Evolutionary conservation across 495 filamentous ascomycete genomes (phyloP).

Genomic region (Aspergillus incahuasiensis): DNA sequence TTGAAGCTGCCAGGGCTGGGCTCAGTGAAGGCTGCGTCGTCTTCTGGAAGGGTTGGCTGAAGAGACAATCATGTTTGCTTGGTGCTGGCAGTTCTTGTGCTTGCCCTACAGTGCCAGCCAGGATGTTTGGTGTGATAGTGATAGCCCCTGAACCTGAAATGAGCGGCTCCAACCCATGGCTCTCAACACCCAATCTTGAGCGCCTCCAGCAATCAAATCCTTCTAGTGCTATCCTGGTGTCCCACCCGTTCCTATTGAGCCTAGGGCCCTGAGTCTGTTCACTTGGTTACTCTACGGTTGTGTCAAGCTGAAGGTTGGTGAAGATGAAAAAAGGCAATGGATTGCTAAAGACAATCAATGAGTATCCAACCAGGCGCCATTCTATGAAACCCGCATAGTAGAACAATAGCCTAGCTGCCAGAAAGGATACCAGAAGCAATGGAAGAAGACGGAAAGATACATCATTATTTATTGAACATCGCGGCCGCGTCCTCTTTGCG

Average conservation of each 20-base stretch:
- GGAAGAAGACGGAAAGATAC: constrained; percentile 5
- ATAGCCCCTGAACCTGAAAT: constrained; percentile 6
- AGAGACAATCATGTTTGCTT: neutral
- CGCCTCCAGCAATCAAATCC: neutral
- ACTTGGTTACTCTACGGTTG: too few relatives aligned
- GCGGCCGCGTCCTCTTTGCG: constrained; percentile 51
- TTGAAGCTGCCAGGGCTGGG: neutral
- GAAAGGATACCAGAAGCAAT: constrained; percentile 12
- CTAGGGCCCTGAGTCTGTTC: neutral
- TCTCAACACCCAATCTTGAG: neutral
- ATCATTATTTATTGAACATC: constrained; percentile 46
- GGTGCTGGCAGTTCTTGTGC: neutral
- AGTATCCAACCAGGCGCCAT: constrained; percentile 11
- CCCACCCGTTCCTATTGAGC: neutral
- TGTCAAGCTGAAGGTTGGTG: too few relatives aligned
- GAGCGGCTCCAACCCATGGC: neutral
- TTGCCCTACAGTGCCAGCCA: neutral
- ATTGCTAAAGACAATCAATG: neutral
- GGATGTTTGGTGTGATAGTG: neutral
- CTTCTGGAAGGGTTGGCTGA: neutral
- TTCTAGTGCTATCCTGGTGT: neutral
- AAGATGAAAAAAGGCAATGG: neutral
- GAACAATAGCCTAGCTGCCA: neutral
- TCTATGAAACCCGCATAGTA: constrained; percentile 8
- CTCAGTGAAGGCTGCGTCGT: neutral